Evolutionary conservation across 495 filamentous ascomycete genomes (phyloP).

Genomic region (Hyaloscypha hepaticicola): DNA sequence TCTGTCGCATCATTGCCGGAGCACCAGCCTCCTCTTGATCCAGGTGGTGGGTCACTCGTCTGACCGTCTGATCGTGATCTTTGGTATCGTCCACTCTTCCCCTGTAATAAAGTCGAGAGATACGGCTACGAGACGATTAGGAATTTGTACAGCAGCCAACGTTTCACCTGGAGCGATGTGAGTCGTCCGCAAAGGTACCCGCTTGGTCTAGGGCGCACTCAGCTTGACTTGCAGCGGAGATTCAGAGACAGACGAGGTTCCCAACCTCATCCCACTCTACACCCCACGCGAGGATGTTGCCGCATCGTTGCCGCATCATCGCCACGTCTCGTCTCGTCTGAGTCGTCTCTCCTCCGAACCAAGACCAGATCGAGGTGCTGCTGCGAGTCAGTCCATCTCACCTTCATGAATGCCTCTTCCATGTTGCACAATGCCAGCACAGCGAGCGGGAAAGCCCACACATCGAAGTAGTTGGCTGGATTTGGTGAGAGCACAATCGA

Average conservation of each 20-base stretch:
- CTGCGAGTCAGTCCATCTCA: background rate
- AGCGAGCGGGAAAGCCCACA: background rate
- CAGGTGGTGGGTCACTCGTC: background rate
- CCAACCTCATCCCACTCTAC: background rate
- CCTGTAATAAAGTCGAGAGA: too few species aligned
- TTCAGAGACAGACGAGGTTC: background rate
- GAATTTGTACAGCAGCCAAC: background rate
- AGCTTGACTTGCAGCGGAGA: background rate
- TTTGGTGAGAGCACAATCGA: too few species aligned
- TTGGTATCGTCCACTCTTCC: background rate
- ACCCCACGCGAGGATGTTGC: background rate
- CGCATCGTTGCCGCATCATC: background rate
- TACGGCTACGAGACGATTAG: background rate
- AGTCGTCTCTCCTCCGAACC: too few species aligned
- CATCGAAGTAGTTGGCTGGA: background rate
- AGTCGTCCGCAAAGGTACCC: background rate
- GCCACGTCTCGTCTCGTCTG: background rate
- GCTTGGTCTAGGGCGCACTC: background rate
- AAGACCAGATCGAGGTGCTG: background rate
- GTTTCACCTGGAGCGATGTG: background rate
- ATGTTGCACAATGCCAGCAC: background rate
- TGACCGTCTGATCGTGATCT: background rate
- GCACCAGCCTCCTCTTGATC: background rate
- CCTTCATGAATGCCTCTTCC: background rate
- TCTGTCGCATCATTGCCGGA: background rate